These are phyloP conservation scores for Barnettozyma sucrosica DNA, from an alignment of 805 yeast species.

Conservation along the genomic window DNA sequence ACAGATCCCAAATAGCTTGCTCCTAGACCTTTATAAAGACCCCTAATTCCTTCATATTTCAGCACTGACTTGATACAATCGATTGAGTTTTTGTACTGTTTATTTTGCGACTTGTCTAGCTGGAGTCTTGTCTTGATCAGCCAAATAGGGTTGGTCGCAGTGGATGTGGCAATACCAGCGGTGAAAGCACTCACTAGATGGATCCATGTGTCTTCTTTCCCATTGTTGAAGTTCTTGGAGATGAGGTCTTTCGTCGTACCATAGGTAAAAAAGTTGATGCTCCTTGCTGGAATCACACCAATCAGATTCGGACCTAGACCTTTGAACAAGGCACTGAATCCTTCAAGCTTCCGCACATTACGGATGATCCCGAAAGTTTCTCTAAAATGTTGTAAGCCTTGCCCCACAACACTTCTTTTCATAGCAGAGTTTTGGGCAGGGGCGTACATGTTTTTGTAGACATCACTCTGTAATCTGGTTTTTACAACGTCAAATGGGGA, in stretches of 20 bases:
- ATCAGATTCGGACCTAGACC: conserved; percentile 96
- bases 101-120: conserved; percentile 65
- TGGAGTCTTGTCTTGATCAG: conserved; percentile 90
- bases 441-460: conserved; percentile 53
- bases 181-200: conserved; percentile 81
- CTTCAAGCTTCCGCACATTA: conserved; percentile 69
- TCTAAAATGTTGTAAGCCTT: conserved; percentile 62
- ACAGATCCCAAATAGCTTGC: conserved; percentile 92
- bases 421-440: conserved; percentile 7
- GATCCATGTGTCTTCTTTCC: conserved; percentile 76
- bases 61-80: conserved; percentile 74
- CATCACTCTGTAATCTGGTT: conserved; percentile 89
- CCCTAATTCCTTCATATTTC: conserved; percentile 68
- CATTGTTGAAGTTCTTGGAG: conserved; percentile 60
- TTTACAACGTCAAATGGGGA: conserved; percentile 96
- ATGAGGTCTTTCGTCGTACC: conserved; percentile 84
- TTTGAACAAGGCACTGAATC: conserved; percentile 79
- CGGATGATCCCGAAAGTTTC: conserved; percentile 75
- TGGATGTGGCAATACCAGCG: conserved; percentile 93
- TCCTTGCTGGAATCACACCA: conserved; percentile 97
- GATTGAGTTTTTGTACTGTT: conserved; percentile 73
- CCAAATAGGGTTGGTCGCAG: conserved; percentile 98
- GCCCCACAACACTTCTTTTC: conserved; percentile 24
- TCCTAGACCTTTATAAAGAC: conserved; percentile 84
- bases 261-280: conserved; percentile 93